These are phyloP conservation scores for Vaccinium darrowii DNA, from an alignment of 148 eudicot genomes.

Conservation along the genomic window DNA sequence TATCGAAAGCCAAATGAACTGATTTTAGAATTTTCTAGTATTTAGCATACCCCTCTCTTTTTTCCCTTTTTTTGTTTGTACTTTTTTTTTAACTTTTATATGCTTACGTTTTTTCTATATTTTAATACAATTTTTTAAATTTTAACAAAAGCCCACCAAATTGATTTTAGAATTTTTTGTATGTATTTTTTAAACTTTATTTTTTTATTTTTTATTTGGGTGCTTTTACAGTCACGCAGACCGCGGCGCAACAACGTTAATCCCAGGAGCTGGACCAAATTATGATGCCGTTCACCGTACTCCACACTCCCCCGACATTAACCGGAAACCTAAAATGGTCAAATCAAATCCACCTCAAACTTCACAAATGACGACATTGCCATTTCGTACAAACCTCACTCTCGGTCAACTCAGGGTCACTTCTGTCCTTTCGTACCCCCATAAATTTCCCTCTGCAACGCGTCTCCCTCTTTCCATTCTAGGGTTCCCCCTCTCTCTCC, in stretches of 20 bases:
- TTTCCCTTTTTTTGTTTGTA: too few relatives aligned
- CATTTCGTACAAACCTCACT: neutral
- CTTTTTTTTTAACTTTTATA: too few relatives aligned
- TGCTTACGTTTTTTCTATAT: too few relatives aligned
- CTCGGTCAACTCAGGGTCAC: neutral
- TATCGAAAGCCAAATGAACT: too few relatives aligned
- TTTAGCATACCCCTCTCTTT: too few relatives aligned
- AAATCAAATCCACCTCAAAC: neutral
- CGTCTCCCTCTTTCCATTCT: neutral
- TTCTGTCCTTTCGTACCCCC: neutral
- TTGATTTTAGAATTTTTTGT: too few relatives aligned
- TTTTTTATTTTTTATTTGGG: neutral
- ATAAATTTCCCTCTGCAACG: neutral
- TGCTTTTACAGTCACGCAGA: neutral
- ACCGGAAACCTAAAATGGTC: neutral
- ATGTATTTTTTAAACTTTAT: too few relatives aligned
- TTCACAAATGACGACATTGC: neutral
- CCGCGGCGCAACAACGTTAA: neutral
- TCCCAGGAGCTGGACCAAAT: neutral
- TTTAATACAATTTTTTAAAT: too few relatives aligned
- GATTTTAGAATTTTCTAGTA: too few relatives aligned
- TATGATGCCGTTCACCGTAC: neutral
- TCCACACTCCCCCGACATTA: too few relatives aligned
- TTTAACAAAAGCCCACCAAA: too few relatives aligned
- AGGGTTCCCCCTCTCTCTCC: slow-evolving; percentile 22